Evolutionary conservation across 495 filamentous ascomycete species (phyloP).

Genomic region (Copromyces sp.): DNA sequence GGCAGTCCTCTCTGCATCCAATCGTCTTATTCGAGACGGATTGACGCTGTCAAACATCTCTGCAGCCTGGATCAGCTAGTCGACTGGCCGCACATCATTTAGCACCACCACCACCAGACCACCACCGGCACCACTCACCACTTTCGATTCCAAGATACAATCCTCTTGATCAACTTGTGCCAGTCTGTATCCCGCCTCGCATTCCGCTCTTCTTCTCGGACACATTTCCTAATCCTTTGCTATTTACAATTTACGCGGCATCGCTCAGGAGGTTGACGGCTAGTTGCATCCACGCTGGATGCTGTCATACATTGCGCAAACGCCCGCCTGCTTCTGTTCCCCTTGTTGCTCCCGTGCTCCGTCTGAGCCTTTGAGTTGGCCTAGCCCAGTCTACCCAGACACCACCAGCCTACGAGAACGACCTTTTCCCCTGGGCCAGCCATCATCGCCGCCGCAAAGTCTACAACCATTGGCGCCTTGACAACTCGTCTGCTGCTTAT

Average conservation of each 20-base stretch:
- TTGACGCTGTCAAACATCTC: neutral
- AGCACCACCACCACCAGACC: neutral
- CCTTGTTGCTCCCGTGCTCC: neutral
- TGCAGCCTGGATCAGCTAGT: neutral
- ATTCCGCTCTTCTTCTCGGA: neutral
- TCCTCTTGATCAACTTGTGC: neutral
- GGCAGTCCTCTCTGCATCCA: neutral
- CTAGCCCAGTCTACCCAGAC: neutral
- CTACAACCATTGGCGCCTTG: neutral
- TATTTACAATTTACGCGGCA: neutral
- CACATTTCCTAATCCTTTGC: neutral
- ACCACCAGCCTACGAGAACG: neutral
- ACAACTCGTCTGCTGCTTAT: neutral
- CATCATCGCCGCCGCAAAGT: neutral
- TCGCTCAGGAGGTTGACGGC: conserved; percentile 11
- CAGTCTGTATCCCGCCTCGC: neutral
- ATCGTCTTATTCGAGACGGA: neutral
- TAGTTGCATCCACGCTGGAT: conserved; percentile 19
- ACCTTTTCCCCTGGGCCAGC: neutral
- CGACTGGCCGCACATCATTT: no score
- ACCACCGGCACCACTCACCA: neutral
- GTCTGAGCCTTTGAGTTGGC: neutral
- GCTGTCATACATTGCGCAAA: conserved; percentile 23
- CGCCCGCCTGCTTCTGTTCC: conserved; percentile 7
- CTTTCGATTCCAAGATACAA: neutral